Evolutionary conservation across 129 eudicot genomes (phyloP).

Genomic region (Pseudognaphalium luteoalbum): DNA sequence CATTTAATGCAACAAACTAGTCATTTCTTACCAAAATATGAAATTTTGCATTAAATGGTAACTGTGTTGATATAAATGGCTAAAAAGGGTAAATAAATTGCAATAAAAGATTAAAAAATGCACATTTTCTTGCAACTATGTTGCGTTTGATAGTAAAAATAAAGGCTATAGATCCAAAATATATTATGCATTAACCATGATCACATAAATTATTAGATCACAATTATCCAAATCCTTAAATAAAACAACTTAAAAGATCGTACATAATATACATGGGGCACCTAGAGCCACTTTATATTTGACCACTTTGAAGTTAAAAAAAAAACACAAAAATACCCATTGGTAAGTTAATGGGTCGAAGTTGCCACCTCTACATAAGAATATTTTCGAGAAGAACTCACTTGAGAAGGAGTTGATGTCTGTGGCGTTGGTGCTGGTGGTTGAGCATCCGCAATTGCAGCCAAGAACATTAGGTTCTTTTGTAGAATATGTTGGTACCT

Average conservation of each 20-base stretch:
- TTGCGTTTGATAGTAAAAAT: too few relatives aligned
- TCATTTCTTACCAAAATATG: not conserved
- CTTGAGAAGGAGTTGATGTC: conserved; percentile 64
- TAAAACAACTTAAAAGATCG: not conserved
- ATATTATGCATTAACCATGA: too few relatives aligned
- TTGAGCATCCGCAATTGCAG: conserved; percentile 94
- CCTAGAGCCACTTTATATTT: not conserved
- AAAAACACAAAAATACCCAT: not conserved
- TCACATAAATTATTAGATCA: too few relatives aligned
- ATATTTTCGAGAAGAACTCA: conserved; percentile 2
- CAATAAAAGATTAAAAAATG: not conserved
- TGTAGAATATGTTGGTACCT: conserved; percentile 83
- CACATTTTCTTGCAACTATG: not conserved
- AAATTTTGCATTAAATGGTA: not conserved
- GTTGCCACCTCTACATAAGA: not conserved
- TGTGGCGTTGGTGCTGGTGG: conserved; percentile 49
- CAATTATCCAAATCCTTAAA: not conserved
- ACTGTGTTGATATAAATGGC: not conserved
- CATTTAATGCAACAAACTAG: too few relatives aligned
- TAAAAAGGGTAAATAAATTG: not conserved
- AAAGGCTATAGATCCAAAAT: too few relatives aligned
- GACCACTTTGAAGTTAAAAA: not conserved
- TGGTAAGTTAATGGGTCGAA: not conserved
- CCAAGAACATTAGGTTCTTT: conserved; percentile 79
- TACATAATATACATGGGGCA: not conserved